Evolutionary conservation across 2,329 filamentous ascomycete species (phyloP).

Genomic region (Zymoseptoria ardabiliae): DNA sequence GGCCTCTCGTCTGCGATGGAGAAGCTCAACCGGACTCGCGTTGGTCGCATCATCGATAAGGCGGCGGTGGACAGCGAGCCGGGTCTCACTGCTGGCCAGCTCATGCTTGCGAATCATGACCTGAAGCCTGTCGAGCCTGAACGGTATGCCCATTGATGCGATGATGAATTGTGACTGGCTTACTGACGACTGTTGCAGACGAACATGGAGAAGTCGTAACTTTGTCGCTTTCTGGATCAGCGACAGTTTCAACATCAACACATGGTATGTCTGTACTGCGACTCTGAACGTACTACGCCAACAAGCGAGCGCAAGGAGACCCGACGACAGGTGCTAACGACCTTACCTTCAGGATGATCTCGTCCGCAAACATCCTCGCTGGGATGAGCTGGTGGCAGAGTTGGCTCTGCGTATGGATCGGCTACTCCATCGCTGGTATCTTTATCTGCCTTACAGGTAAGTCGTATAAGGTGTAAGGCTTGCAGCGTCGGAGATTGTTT

Average conservation of each 20-base stretch:
- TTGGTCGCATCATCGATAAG: constrained; percentile 44
- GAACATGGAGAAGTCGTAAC: constrained; percentile 81
- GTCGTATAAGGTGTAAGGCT: neutral
- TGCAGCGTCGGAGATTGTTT: neutral
- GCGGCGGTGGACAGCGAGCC: constrained; percentile 67
- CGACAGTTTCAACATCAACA: constrained; percentile 69
- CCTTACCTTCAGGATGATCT: constrained; percentile 66
- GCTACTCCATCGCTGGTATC: constrained; percentile 65
- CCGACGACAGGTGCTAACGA: constrained; percentile 48
- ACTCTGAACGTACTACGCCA: neutral
- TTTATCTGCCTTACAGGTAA: constrained; percentile 69
- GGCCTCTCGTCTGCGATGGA: constrained; percentile 30
- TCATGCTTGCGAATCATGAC: constrained; percentile 74
- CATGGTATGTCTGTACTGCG: constrained; percentile 1
- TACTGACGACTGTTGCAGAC: constrained; percentile 33
- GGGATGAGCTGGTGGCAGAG: constrained; percentile 46
- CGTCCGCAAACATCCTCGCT: constrained; percentile 75
- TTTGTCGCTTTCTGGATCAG: constrained; percentile 80
- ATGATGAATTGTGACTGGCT: neutral
- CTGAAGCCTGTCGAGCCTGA: constrained; percentile 60
- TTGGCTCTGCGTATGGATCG: constrained; percentile 48
- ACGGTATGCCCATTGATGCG: constrained; percentile 21
- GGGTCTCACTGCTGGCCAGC: constrained; percentile 67
- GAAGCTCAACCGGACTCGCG: constrained; percentile 33
- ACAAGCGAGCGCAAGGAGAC: neutral